A percentile compares a stretch with the other conserved stretches of the same genome.
These are phyloP conservation scores for Rossbeevera mucosa DNA, from an alignment of 768 basidiomycete species.

Conservation along the genomic window DNA sequence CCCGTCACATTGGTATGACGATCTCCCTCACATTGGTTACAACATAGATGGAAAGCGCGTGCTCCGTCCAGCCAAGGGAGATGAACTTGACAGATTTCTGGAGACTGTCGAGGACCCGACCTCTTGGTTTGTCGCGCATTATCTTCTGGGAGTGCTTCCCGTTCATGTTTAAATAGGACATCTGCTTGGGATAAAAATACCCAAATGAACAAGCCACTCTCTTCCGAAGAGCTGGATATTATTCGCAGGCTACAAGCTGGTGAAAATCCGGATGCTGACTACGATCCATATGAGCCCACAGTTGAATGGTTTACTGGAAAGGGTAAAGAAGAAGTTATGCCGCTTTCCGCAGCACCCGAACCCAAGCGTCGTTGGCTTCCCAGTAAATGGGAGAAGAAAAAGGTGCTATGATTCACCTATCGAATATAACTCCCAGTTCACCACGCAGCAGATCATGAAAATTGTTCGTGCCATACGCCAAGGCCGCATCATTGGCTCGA, in stretches of 20 bases:
- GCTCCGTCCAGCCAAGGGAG: slow-evolving; percentile 88
- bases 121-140: slow-evolving; percentile 59
- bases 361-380: slow-evolving; percentile 96
- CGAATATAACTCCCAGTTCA: slow-evolving; percentile 2
- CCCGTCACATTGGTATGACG: slow-evolving; percentile 99
- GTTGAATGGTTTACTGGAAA: slow-evolving; percentile 97
- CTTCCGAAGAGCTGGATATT: slow-evolving; percentile 89
- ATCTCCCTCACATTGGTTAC: slow-evolving; percentile 98
- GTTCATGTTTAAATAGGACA: slow-evolving; percentile 51
- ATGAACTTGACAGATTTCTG: slow-evolving; percentile 96
- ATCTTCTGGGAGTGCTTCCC: not conserved
- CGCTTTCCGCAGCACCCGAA: slow-evolving; percentile 84
- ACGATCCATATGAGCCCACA: slow-evolving; percentile 91
- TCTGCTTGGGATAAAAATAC: slow-evolving; percentile 87
- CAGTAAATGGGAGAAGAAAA: slow-evolving; percentile 99
- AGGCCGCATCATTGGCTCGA: slow-evolving; percentile 88
- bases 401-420: slow-evolving; percentile 46
- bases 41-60: slow-evolving; percentile 92
- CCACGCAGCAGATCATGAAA: slow-evolving; percentile 83
- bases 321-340: slow-evolving; percentile 93
- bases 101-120: slow-evolving; percentile 88
- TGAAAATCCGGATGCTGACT: slow-evolving; percentile 86
- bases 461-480: slow-evolving; percentile 97
- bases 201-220: slow-evolving; percentile 81
- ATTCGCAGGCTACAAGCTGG: slow-evolving; percentile 85